A percentile compares a stretch with the other conserved stretches of the same genome.
Conservation (phyloP, 202 grass and related monocot genomes). For the Eragrostis tef region DNA sequence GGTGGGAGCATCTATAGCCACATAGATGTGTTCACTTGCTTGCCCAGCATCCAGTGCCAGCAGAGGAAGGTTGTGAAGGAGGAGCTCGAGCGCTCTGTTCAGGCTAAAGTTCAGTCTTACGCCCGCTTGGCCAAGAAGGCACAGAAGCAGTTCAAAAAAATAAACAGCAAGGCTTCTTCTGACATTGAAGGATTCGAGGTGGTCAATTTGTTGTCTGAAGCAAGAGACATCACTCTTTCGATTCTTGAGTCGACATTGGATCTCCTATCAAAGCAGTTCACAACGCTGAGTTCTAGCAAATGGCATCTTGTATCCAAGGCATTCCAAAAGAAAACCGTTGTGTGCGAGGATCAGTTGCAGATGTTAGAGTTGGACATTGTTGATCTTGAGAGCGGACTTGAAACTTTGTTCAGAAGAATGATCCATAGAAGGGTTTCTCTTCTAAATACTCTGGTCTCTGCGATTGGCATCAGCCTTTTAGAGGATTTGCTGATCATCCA, state of each 20-base stretch:
- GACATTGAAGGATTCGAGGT: constrained; percentile 6
- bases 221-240: constrained; percentile 42
- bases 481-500: constrained; percentile 30
- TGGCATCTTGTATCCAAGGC: constrained; percentile 57
- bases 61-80: constrained; percentile 51
- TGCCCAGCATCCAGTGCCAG: constrained; percentile 39
- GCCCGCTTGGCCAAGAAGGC: constrained; percentile 43
- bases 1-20: constrained; percentile 37
- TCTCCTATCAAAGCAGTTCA: constrained; percentile 27
- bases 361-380: constrained; percentile 34
- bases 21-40: constrained; percentile 41
- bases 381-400: constrained; percentile 56
- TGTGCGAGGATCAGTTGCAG: constrained; percentile 22
- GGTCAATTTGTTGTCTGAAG: constrained; percentile 40
- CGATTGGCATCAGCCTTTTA: constrained; percentile 28
- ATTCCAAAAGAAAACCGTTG: constrained; percentile 11
- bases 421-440: constrained; percentile 62
- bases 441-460: constrained; percentile 44
- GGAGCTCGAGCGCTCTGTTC: constrained; percentile 53
- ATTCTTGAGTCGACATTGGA: constrained; percentile 43
- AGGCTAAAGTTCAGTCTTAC: constrained; percentile 39
- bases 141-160: constrained; percentile 51
- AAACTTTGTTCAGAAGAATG: constrained; percentile 41
- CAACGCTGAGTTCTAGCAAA: constrained; percentile 33
- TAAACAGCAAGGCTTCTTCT: constrained; percentile 32